Evolutionary conservation across 1,284 basidiomycete genomes (phyloP).

Genomic region (Volvariella volvacea): DNA sequence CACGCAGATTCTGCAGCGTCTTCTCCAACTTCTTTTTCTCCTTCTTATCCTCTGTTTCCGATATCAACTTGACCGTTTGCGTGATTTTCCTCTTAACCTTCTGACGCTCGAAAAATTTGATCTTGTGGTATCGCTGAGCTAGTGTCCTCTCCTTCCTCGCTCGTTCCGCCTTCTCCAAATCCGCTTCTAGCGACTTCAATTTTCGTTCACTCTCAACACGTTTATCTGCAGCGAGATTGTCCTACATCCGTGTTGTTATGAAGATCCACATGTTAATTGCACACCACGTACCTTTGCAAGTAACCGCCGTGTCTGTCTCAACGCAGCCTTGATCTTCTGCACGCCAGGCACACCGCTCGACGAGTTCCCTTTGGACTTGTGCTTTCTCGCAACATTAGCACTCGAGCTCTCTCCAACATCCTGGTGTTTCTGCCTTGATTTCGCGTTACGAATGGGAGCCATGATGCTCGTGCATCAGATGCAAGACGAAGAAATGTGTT

Average conservation of each 20-base stretch:
- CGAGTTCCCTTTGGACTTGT: conserved; percentile 16
- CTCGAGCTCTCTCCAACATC: too few relatives aligned
- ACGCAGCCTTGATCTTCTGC: conserved; percentile 73
- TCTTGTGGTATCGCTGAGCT: conserved; percentile 73
- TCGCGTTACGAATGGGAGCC: conserved; percentile 1
- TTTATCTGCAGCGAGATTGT: conserved; percentile 72
- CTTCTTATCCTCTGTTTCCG: conserved; percentile 20
- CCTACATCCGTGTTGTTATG: conserved; percentile 31
- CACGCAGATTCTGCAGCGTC: conserved; percentile 52
- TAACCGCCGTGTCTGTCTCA: conserved; percentile 74
- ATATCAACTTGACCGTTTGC: conserved; percentile 48
- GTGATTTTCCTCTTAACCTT: conserved; percentile 73
- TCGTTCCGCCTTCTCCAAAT: conserved; percentile 63
- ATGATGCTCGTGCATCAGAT: background rate
- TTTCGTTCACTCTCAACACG: conserved; percentile 74
- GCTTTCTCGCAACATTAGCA: too few relatives aligned
- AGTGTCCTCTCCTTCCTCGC: conserved; percentile 67
- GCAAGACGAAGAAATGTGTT: background rate
- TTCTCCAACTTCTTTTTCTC: conserved; percentile 39
- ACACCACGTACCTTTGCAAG: conserved; percentile 57
- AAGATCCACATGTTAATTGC: background rate
- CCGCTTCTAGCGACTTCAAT: conserved; percentile 66
- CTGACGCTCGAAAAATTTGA: conserved; percentile 88
- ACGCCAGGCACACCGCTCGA: conserved; percentile 42
- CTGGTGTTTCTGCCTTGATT: too few relatives aligned